Conservation (phyloP, 2,329 filamentous ascomycete genomes). For the Calonectria multiphialidica region DNA sequence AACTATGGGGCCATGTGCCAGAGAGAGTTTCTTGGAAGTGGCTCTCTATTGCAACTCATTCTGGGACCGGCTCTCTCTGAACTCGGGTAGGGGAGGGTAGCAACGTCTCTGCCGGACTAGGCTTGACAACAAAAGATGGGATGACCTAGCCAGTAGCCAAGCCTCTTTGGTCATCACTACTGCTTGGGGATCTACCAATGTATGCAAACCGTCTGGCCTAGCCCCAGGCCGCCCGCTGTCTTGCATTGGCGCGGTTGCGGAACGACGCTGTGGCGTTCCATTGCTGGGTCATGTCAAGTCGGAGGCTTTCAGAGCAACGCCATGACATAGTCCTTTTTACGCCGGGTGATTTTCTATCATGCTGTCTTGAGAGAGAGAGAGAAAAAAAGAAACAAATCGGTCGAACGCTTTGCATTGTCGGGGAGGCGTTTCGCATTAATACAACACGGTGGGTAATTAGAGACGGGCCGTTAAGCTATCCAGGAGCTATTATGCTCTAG, state of each 20-base stretch:
- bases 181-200: no score
- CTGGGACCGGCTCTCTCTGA: no score
- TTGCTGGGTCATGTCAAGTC: background rate
- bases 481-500: background rate
- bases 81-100: background rate
- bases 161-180: background rate
- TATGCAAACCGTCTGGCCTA: background rate
- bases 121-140: background rate
- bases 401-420: background rate
- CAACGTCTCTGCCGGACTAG: no score
- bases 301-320: background rate
- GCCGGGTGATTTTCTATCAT: background rate
- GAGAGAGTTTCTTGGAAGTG: background rate
- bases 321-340: background rate
- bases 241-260: background rate
- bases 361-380: no score
- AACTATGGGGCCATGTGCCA: background rate
- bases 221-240: background rate
- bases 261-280: background rate
- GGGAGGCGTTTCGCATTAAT: background rate
- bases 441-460: background rate
- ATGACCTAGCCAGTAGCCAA: background rate
- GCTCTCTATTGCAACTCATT: background rate
- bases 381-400: background rate
- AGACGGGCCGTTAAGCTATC: background rate